Evolutionary conservation across 768 basidiomycete genomes (phyloP), one percentile per base, ranked within the genome.

Genomic region (Serendipita sp.): DNA sequence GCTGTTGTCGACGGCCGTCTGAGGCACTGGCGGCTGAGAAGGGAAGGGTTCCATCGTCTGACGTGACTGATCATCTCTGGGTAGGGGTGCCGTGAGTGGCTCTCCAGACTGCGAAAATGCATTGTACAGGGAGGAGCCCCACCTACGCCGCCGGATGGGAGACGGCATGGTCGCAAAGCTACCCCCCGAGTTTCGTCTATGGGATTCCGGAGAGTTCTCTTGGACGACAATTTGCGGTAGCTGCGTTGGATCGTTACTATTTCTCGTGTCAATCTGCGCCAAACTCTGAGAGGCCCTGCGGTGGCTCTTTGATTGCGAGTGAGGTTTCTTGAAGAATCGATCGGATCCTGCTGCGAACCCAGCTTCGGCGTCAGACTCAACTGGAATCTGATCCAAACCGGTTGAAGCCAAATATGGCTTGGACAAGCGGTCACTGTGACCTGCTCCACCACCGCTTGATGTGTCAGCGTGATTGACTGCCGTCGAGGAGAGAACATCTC

Each of bases 281-380:
- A 58, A 31, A 58, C 53, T 34, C 31, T 58, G 53, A 17, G 53
- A 58, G 17, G 53, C 53, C 11, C 24, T 34, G 11, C 53, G 22
- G 28, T 34, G 20, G 3, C 24, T 11, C 53, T 11, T 58, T 11
- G 45, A 50, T 11, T 28, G 20, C 28, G 17, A 69, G 33, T 77
- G 77, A 9, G 76, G 77, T 44, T 80, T 79, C 65, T 75, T 78
- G 67, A 79, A 82, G 63, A 81, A 81, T 74, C 79, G 78, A 30
- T 75, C 73, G 20, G 81, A 79, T 1, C 80, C 79, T 61, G 78
- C 79, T 41, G 76, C 72, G 68, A 88, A 88, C 0, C 85, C 85
- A 3, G 75, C 77, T 72, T 92, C 90, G 0, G 81, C 81, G 69
- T 94, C 90, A 0, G 88, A 85, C 67, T 92, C 90, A 62, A 86